Base-by-base conservation (phyloP, 2,329 filamentous ascomycete species). In the Cryphonectria carpinicola region DNA sequence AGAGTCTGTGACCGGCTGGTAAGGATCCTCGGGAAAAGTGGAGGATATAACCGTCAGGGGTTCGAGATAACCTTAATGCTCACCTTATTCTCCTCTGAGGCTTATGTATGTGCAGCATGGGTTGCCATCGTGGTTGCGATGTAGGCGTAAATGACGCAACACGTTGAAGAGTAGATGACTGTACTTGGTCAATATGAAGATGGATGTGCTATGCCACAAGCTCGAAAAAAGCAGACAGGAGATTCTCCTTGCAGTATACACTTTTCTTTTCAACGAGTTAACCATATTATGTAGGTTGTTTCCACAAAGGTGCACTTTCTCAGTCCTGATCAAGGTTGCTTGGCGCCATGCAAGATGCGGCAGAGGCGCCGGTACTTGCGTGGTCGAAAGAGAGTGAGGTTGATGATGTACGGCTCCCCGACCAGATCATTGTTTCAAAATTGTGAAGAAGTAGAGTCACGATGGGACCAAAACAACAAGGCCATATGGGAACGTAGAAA, bases 41-140 rank as follows among this genome's bases (percentile, higher is more conserved):
- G 35, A 22, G 66, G 49, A 66, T 52, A 62, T 41, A 22, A 65
- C 32, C 7, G 22, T 35, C 65, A 70, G 66, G 73, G 69, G 60
- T 65, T 65, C 65, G 32, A 58, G 39, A 67, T 72, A 72, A 67
- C 68, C 68, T 70, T 70, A 70, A 61, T 72, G 54, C 54, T 35
- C 0, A 19, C 54, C 54, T 58, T 58, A 32, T 58, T 32, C 11
- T 28, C 5, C 54, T 35, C n/a, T 28, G 28, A 43, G 58, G 64
- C n/a, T 63, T 11, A 22, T n/a, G 37, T 39, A 39, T 41, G 6
- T 52, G 43, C 35, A 70, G 43, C 60, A 22, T 68, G 13, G n/a
- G 2, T 6, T 32, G 11, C 25, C 17, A 14, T 61, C 17, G 19
- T 22, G 58, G 32, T 65, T 6, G 63, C 52, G 66, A 32, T 32